A percentile compares a stretch with the other conserved stretches of the same genome.
Evolutionary conservation across 2,329 filamentous ascomycete species (phyloP).

Genomic region (Trichophaea hybrida): DNA sequence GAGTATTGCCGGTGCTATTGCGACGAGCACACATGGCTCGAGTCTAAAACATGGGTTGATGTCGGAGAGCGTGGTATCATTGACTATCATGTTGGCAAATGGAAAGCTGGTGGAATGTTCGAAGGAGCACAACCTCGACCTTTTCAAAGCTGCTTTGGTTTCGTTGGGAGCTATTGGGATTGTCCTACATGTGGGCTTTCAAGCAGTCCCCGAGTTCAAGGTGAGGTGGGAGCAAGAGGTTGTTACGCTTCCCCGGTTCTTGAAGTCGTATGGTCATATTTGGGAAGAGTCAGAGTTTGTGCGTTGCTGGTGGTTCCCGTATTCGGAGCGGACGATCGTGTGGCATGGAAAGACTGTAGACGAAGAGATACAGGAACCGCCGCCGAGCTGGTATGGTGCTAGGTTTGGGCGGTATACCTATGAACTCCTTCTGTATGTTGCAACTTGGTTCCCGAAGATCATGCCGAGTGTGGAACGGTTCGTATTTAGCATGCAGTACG

Average conservation of each 20-base stretch:
- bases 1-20: conserved; percentile 80
- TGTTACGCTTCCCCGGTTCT: conserved; percentile 51
- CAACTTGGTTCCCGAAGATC: conserved; percentile 61
- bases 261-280: conserved; percentile 58
- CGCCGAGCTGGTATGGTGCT: conserved; percentile 65
- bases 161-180: conserved; percentile 84
- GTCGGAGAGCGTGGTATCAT: conserved; percentile 57
- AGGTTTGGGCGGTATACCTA: conserved; percentile 76
- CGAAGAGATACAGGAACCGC: conserved; percentile 44
- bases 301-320: conserved; percentile 94
- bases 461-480: conserved; percentile 90
- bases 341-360: conserved; percentile 76
- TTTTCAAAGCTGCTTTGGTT: conserved; percentile 78
- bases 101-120: conserved; percentile 60
- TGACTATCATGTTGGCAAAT: conserved; percentile 71
- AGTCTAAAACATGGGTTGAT: conserved; percentile 71
- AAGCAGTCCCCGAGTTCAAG: conserved; percentile 66
- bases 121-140: conserved; percentile 44
- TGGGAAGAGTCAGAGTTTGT: conserved; percentile 84
- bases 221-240: conserved; percentile 76
- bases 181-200: conserved; percentile 75
- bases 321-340: conserved; percentile 71
- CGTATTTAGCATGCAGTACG: conserved; percentile 94
- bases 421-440: conserved; percentile 72
- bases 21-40: conserved; percentile 86